Evolutionary conservation across 306 rosid genomes (phyloP).

Genomic region (Fagus crenata): DNA sequence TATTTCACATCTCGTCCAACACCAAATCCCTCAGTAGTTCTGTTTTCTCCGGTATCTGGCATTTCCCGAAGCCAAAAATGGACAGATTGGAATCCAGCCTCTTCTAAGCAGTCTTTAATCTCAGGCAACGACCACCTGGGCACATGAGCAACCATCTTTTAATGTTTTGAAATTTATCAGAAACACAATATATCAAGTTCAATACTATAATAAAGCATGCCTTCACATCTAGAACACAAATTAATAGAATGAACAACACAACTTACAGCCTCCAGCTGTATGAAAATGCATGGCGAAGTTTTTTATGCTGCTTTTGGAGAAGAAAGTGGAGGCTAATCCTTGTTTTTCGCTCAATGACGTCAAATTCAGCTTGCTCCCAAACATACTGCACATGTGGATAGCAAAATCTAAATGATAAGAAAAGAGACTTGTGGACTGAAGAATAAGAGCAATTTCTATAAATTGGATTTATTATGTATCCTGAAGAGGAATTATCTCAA

Average conservation of each 20-base stretch:
- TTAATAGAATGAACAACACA: constrained; percentile 10
- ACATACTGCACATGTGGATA: constrained; percentile 60
- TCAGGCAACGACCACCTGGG: constrained; percentile 94
- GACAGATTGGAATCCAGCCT: constrained; percentile 77
- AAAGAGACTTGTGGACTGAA: background rate
- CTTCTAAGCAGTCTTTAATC: constrained; percentile 87
- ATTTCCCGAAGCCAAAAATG: constrained; percentile 83
- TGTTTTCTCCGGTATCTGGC: constrained; percentile 62
- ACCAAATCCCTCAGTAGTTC: constrained; percentile 67
- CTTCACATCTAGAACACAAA: background rate
- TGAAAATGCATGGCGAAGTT: constrained; percentile 80
- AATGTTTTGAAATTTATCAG: constrained; percentile 28
- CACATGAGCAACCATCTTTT: constrained; percentile 21
- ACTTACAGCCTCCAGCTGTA: constrained; percentile 94
- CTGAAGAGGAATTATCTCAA: background rate
- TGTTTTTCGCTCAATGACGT: constrained; percentile 77
- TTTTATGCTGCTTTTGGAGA: constrained; percentile 68
- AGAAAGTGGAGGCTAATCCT: constrained; percentile 89
- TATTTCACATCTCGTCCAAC: constrained; percentile 62
- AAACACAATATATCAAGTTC: constrained; percentile 6
- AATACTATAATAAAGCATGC: background rate
- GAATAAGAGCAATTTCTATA: background rate
- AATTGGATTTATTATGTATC: background rate
- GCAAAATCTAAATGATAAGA: constrained; percentile 18
- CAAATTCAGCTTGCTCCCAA: constrained; percentile 97